Percentiles rank a stretch among this genome's conserved stretches.
These are phyloP conservation scores for Cairneyella variabilis DNA, from an alignment of 495 filamentous ascomycete species.

Conservation along the genomic window DNA sequence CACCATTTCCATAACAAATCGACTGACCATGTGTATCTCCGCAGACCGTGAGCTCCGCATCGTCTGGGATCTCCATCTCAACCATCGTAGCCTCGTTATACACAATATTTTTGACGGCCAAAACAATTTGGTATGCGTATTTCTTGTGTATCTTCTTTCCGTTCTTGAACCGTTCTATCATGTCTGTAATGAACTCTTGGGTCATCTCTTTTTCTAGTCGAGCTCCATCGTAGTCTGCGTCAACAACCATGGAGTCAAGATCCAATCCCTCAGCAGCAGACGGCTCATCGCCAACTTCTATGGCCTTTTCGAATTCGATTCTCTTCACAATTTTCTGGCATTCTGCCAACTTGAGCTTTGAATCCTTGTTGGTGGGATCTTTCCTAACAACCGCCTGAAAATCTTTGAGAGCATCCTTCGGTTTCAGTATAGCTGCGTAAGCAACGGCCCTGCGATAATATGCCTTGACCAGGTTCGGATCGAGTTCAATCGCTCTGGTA, in stretches of 20 bases:
- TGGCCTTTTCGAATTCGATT: constrained; percentile 87
- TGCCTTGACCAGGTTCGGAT: constrained; percentile 82
- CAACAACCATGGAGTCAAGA: constrained; percentile 77
- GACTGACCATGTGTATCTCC: constrained; percentile 89
- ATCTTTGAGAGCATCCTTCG: constrained; percentile 83
- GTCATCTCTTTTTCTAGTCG: constrained; percentile 82
- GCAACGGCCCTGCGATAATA: constrained; percentile 93
- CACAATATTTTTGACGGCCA: constrained; percentile 84
- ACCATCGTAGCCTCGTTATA: constrained; percentile 96
- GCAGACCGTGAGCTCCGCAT: constrained; percentile 83
- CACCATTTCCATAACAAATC: background rate
- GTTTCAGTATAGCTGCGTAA: constrained; percentile 82
- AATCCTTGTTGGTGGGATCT: constrained; percentile 82
- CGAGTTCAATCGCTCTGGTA: constrained; percentile 87
- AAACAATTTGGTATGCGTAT: constrained; percentile 94
- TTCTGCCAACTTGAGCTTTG: constrained; percentile 82
- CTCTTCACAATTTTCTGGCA: constrained; percentile 90
- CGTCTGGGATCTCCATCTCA: constrained; percentile 77
- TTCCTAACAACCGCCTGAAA: constrained; percentile 88
- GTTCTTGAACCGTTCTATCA: constrained; percentile 92
- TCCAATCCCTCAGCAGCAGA: constrained; percentile 89
- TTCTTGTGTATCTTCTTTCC: constrained; percentile 94
- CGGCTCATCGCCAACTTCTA: constrained; percentile 86
- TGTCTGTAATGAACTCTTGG: constrained; percentile 92
- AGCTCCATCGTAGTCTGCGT: constrained; percentile 80